Percentiles rank a stretch among this genome's conserved stretches.
These are phyloP conservation scores for Chamaecrista fasciculata DNA, from an alignment of 306 rosid species.

Conservation along the genomic window DNA sequence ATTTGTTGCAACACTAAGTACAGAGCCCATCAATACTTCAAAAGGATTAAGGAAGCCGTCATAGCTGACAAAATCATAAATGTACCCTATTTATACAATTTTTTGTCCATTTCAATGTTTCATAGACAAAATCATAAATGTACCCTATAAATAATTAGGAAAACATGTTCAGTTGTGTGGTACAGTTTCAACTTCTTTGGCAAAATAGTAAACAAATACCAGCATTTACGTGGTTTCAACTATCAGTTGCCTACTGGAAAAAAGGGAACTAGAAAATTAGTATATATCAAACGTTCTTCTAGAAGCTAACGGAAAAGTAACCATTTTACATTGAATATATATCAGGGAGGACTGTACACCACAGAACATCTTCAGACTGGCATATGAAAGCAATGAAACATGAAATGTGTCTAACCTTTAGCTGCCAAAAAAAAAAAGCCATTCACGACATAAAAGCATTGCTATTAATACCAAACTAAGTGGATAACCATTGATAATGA, in stretches of 20 bases:
- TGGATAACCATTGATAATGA: background rate
- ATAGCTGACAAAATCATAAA: background rate
- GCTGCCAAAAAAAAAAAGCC: background rate
- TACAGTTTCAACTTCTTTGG: background rate
- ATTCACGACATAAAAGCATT: conserved; percentile 22
- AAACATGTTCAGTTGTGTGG: background rate
- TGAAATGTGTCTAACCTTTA: background rate
- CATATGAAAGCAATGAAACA: conserved; percentile 17
- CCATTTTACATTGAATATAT: background rate
- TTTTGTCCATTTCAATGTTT: no score
- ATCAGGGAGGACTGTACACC: background rate
- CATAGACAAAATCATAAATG: background rate
- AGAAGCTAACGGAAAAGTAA: background rate
- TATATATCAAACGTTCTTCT: background rate
- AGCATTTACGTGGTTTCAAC: background rate
- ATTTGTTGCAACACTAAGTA: conserved; percentile 65
- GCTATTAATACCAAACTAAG: no score
- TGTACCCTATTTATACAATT: background rate
- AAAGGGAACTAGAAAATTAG: background rate
- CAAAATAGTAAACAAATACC: background rate
- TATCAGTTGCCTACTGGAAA: background rate
- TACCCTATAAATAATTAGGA: background rate
- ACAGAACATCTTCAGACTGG: background rate
- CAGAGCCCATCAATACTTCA: conserved; percentile 74
- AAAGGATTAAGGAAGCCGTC: conserved; percentile 45